A percentile compares a stretch with the other conserved stretches of the same genome.
phyloP scores from a whole-genome alignment of 306 rosid species.

The Fragaria vesca region DNA sequence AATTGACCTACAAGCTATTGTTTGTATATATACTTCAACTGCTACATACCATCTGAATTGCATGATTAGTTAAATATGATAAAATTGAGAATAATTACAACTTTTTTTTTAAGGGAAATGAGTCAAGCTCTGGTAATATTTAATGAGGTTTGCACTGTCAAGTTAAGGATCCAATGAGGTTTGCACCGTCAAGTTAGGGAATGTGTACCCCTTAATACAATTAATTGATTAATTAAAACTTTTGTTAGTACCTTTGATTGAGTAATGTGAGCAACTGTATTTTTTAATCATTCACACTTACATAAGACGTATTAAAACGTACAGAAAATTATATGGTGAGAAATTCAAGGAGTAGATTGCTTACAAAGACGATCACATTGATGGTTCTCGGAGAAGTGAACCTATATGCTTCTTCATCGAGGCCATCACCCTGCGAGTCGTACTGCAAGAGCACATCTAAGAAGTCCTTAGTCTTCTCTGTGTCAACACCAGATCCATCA shows the following conservation, averaged over 20 bases:
- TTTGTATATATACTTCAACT: background rate
- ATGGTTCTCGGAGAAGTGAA: constrained; percentile 48
- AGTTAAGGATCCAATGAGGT: too few species aligned
- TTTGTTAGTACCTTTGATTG: too few species aligned
- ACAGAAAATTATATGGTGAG: background rate
- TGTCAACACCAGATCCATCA: background rate
- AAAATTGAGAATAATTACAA: too few species aligned
- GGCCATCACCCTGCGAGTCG: constrained; percentile 44
- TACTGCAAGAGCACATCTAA: constrained; percentile 69
- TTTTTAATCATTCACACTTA: too few species aligned
- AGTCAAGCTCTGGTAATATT: too few species aligned
- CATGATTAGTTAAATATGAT: background rate
- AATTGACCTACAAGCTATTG: background rate
- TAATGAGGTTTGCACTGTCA: too few species aligned
- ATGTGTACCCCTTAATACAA: too few species aligned
- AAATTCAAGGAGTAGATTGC: constrained; percentile 8
- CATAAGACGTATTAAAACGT: too few species aligned
- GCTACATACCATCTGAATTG: background rate
- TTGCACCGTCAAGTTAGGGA: too few species aligned
- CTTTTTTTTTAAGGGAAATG: too few species aligned
- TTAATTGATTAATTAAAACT: too few species aligned
- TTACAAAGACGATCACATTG: constrained; percentile 61
- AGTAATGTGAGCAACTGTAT: too few species aligned
- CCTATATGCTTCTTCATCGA: constrained; percentile 22
- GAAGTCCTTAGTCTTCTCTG: constrained; percentile 47